Evolutionary conservation across 768 basidiomycete genomes (phyloP).

Genomic region (Kwoniella botswanensis): DNA sequence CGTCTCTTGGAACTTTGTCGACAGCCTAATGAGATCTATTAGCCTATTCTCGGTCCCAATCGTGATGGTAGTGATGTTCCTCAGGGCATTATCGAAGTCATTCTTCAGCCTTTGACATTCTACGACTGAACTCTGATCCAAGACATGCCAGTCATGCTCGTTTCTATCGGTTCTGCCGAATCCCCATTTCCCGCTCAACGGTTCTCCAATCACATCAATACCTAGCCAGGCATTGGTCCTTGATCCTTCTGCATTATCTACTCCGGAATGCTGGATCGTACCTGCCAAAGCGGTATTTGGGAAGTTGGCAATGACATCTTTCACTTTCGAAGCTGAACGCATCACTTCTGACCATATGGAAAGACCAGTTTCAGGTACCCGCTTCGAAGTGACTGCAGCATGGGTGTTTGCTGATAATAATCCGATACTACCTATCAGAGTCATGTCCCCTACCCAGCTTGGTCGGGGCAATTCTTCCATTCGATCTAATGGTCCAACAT

Average conservation of each 20-base stretch:
- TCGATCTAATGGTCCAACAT: conserved; percentile 47
- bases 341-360: conserved; percentile 45
- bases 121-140: conserved; percentile 33
- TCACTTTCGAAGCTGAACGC: conserved; percentile 40
- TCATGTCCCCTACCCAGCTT: conserved; percentile 57
- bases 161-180: conserved; percentile 30
- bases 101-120: conserved; percentile 30
- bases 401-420: conserved; percentile 63
- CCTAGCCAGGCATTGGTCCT: conserved; percentile 27
- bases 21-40: conserved; percentile 26
- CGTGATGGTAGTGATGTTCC: background rate
- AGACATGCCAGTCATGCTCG: conserved; percentile 10
- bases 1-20: conserved; percentile 21
- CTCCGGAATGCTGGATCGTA: conserved; percentile 4
- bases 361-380: conserved; percentile 42
- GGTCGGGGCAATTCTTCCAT: conserved; percentile 48
- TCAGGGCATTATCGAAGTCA: conserved; percentile 26
- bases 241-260: conserved; percentile 22
- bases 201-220: conserved; percentile 21
- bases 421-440: conserved; percentile 74
- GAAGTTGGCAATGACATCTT: conserved; percentile 38
- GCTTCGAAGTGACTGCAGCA: conserved; percentile 60
- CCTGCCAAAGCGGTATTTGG: conserved; percentile 24
- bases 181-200: conserved; percentile 38
- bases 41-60: background rate